phyloP scores from a whole-genome alignment of 2,329 filamentous ascomycete species.

The Fusarium mangiferae region DNA sequence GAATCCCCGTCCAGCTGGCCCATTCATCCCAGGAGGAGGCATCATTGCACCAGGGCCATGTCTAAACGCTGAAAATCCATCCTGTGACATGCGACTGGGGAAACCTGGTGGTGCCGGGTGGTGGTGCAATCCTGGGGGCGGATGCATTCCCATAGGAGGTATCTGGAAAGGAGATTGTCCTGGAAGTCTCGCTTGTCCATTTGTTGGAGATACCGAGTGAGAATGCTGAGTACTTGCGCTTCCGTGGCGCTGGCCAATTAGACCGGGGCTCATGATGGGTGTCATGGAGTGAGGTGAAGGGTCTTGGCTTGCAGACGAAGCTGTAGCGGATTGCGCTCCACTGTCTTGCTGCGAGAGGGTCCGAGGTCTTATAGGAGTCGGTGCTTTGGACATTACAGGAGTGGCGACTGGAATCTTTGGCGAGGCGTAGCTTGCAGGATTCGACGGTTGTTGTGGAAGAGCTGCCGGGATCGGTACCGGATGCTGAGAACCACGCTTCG shows the following conservation, averaged over 20 bases:
- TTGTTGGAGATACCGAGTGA: conserved; percentile 68
- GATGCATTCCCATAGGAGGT: conserved; percentile 65
- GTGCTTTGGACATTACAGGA: conserved; percentile 83
- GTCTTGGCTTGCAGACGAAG: conserved; percentile 63
- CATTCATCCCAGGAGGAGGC: conserved; percentile 63
- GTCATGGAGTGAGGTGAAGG: conserved; percentile 70
- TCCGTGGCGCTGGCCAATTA: conserved; percentile 73
- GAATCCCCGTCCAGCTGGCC: conserved; percentile 56
- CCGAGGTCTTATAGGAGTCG: conserved; percentile 80
- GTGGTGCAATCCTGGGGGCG: conserved; percentile 52
- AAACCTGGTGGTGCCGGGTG: conserved; percentile 58
- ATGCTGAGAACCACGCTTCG: conserved; percentile 53
- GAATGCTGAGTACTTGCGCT: conserved; percentile 55
- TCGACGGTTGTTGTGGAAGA: conserved; percentile 69
- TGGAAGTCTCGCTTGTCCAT: conserved; percentile 47
- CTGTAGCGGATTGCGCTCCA: conserved; percentile 65
- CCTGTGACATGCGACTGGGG: conserved; percentile 68
- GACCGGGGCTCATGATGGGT: conserved; percentile 73
- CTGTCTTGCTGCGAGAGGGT: conserved; percentile 83
- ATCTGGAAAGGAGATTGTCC: conserved; percentile 61
- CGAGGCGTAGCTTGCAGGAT: conserved; percentile 72
- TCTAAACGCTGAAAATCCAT: conserved; percentile 61
- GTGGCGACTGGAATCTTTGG: conserved; percentile 83
- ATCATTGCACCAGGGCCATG: conserved; percentile 59
- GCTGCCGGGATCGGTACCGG: conserved; percentile 58